Evolutionary conservation across 768 basidiomycete species (phyloP), one percentile per base, ranked within the genome.

Genomic region (Fomitopsis serialis): DNA sequence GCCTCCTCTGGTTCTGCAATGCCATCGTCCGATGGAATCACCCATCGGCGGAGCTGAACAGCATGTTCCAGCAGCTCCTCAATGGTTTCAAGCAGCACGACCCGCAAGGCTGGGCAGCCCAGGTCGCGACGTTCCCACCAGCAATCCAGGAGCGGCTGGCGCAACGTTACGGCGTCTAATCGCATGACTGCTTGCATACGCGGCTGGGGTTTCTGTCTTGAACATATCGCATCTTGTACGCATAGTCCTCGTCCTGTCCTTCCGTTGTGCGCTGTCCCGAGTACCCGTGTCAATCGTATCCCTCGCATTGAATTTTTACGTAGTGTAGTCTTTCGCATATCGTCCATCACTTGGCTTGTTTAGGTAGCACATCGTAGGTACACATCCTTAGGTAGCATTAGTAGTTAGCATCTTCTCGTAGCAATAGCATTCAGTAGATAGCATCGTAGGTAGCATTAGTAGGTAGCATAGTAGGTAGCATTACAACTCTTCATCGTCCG

Each of bases 1-100:
- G 90, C 62, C 75, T 98, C 58, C 71, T 96, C 50, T 98, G 90
- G 89, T 98, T 99, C 83, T 96, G 96, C 70, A 98, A 98, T 67
- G 92, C 97, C 17, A 90, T 98, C 57, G 89, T 95, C 49, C 81
- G 94, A 56, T 99, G 97, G 97, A 89, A 85, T 52, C 82, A 83
- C 54, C 97, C 97, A 0, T 97, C 95, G 1, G 76, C 83, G 11
- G 92, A 96, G 70, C 79, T 99, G 54, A 92, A 97, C 67, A 76
- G 76, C 45, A 98, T 97, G 92, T 99, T 99, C 82, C 81, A 85
- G 66, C 82, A 87, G 70, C 79, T 99, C 46, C 73, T 99, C 51
- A 80, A 78, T 55, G 93, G 92, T 13, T 95, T 98, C 80, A 93
- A 92, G 75, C 80, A 84, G 61, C 90, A 94, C 67, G 84, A 92